Conservation (phyloP, 768 basidiomycete genomes). For the Auriscalpium vulgare region DNA sequence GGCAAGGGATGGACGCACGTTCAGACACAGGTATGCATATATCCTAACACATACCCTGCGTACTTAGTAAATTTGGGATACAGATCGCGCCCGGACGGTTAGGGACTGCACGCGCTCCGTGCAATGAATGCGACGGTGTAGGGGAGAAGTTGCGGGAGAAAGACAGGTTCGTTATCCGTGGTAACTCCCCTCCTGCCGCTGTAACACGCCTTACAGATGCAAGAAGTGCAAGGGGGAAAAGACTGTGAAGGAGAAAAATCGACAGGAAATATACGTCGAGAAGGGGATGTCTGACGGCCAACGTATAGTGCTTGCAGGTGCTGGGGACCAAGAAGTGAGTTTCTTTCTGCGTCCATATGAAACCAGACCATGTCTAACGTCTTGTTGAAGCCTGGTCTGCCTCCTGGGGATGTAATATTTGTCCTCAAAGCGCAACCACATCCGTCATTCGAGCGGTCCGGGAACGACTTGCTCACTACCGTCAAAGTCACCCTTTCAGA, state of each 20-base stretch:
- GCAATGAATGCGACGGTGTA: conserved; percentile 60
- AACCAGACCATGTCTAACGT: background rate
- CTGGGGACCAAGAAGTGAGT: conserved; percentile 82
- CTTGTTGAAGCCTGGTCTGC: conserved; percentile 60
- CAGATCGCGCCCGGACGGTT: conserved; percentile 39
- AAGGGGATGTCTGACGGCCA: conserved; percentile 81
- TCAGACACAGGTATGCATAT: conserved; percentile 41
- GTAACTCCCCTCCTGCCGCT: background rate
- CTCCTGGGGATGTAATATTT: conserved; percentile 89
- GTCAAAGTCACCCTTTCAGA: conserved; percentile 89
- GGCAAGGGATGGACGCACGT: conserved; percentile 73
- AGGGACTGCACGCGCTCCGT: conserved; percentile 46
- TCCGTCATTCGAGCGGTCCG: conserved; percentile 74
- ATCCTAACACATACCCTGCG: too few species aligned
- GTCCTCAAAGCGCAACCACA: conserved; percentile 62
- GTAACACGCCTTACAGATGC: conserved; percentile 45
- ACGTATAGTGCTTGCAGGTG: conserved; percentile 82
- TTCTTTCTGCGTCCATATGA: conserved; percentile 2
- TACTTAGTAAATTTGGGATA: background rate
- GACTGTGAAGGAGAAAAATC: conserved; percentile 79
- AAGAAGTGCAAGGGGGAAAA: conserved; percentile 92
- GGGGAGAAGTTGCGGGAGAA: conserved; percentile 76
- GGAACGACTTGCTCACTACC: conserved; percentile 70
- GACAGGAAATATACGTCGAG: conserved; percentile 81
- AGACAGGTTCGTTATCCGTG: conserved; percentile 48